Base-by-base conservation (phyloP, 1,139 yeast genomes). In the Protomyces pachydermus region DNA sequence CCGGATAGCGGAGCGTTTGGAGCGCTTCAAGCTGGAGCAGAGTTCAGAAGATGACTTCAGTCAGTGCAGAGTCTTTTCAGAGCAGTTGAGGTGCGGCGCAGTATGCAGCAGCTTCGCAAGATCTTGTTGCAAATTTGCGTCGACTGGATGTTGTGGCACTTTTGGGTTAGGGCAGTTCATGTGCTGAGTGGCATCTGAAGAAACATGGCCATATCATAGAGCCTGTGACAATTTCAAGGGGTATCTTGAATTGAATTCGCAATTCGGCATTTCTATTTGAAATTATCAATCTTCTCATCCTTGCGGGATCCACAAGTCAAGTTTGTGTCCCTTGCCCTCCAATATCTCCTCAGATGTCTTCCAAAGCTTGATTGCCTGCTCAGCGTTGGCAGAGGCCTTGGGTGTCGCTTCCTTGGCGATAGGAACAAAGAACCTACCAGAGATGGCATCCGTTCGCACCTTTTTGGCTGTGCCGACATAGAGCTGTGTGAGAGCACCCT, bases 401-500 rank as follows among this genome's bases (percentile, higher is more conserved):
- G 63, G 56, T 16, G 23, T 18, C 25, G 18, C 4, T 28, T 28
- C 32, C 42, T 14, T 10, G 9, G 63, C 63, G 20, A 58, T 37
- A 4, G 63, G 63, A 39, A 20, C 38, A n/a, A 18, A 56, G 52
- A 55, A 61, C n/a, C 48, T 37, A 9, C 65, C 65, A 34, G 56
- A 42, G 61, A 61, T 57, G n/a, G 37, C 28, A 25, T 61, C 10
- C 18, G 37, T 32, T 1, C 34, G 39, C 10, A 87, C 71, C 2
- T 76, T 76, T 0, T 83, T 80, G 64, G 86, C 84, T 56, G 88
- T 73, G 9, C 91, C 84, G 66, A 89, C 84, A 69, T 80, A 82
- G 25, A 89, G 73, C 1, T 88, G 82, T 0, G 95, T 83, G 70
- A 79, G 78, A 0, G 90, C 81, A 1, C 95, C 96, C 71, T 86